phyloP scores from a whole-genome alignment of 2,329 filamentous ascomycete genomes.

The Cladosporium velox region DNA sequence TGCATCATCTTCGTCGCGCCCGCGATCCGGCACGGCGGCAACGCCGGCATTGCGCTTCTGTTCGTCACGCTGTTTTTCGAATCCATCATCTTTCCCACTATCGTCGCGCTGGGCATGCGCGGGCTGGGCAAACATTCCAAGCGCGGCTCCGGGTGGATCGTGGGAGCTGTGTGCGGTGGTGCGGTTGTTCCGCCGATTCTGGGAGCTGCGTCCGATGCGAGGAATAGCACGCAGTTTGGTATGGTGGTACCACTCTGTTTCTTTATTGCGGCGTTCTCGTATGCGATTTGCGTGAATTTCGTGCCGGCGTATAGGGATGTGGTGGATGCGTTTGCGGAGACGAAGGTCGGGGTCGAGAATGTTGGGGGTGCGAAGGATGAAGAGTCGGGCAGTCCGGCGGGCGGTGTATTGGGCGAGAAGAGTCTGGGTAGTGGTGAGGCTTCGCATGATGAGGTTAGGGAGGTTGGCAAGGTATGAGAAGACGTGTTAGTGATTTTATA shows the following conservation, averaged over 20 bases:
- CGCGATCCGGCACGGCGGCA: conserved; percentile 54
- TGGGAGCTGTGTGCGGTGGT: conserved; percentile 71
- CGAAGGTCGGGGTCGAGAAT: conserved; percentile 47
- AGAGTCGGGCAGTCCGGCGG: conserved; percentile 7
- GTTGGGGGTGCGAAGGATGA: conserved; percentile 14
- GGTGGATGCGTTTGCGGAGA: conserved; percentile 57
- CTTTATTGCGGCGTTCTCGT: conserved; percentile 50
- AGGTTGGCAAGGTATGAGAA: conserved; percentile 10
- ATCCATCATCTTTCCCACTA: conserved; percentile 81
- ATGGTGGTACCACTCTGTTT: conserved; percentile 67
- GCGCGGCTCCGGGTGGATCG: conserved; percentile 71
- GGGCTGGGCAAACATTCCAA: conserved; percentile 76
- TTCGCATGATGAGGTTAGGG: conserved; percentile 16
- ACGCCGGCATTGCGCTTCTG: conserved; percentile 61
- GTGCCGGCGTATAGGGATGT: conserved; percentile 63
- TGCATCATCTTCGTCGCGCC: conserved; percentile 60
- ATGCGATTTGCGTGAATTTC: conserved; percentile 61
- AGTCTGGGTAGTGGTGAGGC: background rate
- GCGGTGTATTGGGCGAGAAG: conserved; percentile 18
- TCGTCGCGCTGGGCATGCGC: conserved; percentile 76
- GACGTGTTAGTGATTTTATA: background rate
- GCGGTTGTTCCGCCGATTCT: conserved; percentile 73
- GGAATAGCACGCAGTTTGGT: conserved; percentile 61
- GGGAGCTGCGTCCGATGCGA: conserved; percentile 65
- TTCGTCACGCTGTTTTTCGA: conserved; percentile 71